Base-by-base conservation (phyloP, 805 yeast species). In the Myxozyma monticola region DNA sequence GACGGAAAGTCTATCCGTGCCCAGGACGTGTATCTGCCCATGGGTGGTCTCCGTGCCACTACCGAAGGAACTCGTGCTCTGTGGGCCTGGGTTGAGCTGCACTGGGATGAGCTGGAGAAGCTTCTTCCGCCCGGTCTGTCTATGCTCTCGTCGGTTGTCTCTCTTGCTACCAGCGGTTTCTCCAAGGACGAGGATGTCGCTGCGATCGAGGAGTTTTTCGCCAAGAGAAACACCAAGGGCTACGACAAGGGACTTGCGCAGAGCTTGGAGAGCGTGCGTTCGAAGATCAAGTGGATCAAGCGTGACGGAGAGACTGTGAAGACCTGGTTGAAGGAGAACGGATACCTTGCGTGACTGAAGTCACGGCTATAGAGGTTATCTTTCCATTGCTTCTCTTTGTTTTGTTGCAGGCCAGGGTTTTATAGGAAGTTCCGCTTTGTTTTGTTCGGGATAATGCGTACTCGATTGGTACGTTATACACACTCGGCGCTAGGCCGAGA, bases 81-180 rank as follows among this genome's bases (percentile, higher is more conserved):
- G 58, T 90, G 90, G 88, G 48, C 63, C 15, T 91, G 96, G 96
- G 62, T 68, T 17, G 75, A 77, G 61, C 62, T 52, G 12, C 83
- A 90, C 68, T 91, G 95, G 91, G 88, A 80, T 49, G 76, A 72
- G 38, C 65, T 91, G 53, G 70, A 71, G 60, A 76, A 79, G 66
- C 72, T 76, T 62, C 77, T 88, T 65, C 96, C 97, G 44, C 88
- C 95, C 14, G 84, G 88, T 10, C 76, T 84, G 57, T 76, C 88
- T 21, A 80, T 89, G 87, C 74, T 91, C 61, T 85, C 91, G 18
- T 74, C 83, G 17, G 82, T 93, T 51, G 85, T 91, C 34, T 73
- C 76, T 28, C 56, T 85, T 30, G 71, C 83, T 41, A 76, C 86
- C 34, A 69, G 81, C 21, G 80, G 84, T 1, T 83, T 80, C 69